phyloP scores from a whole-genome alignment of 257 asterid genomes.

The Fraxinus americana region DNA sequence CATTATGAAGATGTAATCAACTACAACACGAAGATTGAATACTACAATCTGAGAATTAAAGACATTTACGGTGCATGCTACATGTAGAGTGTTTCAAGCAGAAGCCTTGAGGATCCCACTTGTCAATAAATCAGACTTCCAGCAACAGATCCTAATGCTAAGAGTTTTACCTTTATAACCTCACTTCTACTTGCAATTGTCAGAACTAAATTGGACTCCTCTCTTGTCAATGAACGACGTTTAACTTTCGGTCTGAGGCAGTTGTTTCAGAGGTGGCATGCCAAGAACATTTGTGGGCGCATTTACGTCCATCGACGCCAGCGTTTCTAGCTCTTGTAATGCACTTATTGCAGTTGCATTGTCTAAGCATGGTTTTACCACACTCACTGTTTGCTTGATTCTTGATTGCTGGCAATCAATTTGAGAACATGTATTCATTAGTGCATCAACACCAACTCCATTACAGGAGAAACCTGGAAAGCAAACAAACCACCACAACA shows the following conservation, averaged over 20 bases:
- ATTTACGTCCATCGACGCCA: conserved; percentile 29
- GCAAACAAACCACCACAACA: background rate
- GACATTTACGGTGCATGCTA: background rate
- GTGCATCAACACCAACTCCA: background rate
- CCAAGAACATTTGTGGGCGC: conserved; percentile 21
- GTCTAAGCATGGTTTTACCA: conserved; percentile 56
- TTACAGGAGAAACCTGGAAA: background rate
- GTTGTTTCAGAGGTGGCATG: conserved; percentile 15
- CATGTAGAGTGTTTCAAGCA: conserved; percentile 4
- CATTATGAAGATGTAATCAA: background rate
- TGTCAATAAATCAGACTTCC: conserved; percentile 23
- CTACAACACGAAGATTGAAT: background rate
- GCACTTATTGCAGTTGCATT: conserved; percentile 46
- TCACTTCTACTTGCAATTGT: conserved; percentile 25
- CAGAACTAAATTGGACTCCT: conserved; percentile 35
- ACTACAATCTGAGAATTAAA: conserved; percentile 1
- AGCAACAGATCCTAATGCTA: conserved; percentile 24
- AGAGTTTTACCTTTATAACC: conserved; percentile 16
- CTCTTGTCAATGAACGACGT: conserved; percentile 28
- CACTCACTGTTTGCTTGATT: conserved; percentile 44
- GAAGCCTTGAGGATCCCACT: conserved; percentile 21
- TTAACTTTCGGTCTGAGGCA: conserved; percentile 32
- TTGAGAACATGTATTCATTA: background rate
- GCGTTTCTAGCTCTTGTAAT: conserved; percentile 62
- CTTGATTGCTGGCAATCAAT: conserved; percentile 28